A percentile compares a stretch with the other conserved stretches of the same genome.
Evolutionary conservation across 192 early-diverging fungal genomes (phyloP).

Genomic region (Radiomyces spectabilis): DNA sequence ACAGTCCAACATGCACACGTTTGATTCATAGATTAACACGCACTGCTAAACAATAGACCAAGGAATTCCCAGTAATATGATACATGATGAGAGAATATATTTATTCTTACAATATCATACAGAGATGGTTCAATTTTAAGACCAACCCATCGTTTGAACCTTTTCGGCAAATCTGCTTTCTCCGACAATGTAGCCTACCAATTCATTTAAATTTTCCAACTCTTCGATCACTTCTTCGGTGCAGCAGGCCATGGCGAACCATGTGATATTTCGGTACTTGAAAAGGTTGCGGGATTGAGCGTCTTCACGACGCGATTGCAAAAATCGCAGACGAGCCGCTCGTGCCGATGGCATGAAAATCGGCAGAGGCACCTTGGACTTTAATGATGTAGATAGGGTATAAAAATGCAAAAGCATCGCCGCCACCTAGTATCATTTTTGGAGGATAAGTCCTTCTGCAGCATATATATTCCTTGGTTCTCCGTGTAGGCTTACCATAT

Average conservation of each 20-base stretch:
- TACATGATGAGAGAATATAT: no score
- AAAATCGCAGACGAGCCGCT: conserved; percentile 31
- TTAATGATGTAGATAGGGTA: conserved; percentile 63
- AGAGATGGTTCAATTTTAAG: no score
- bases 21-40: no score
- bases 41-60: no score
- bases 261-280: conserved; percentile 22
- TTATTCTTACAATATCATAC: no score
- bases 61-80: no score
- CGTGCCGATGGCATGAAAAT: conserved; percentile 56
- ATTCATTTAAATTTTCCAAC: conserved; percentile 25
- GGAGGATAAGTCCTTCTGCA: no score
- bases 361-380: conserved; percentile 67
- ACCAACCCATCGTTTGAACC: conserved; percentile 7
- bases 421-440: conserved; percentile 36
- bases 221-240: conserved; percentile 35
- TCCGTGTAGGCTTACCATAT: conserved; percentile 39
- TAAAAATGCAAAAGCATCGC: conserved; percentile 63
- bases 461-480: no score
- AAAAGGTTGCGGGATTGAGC: conserved; percentile 2
- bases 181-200: conserved; percentile 26
- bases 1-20: no score
- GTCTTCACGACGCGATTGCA: conserved; percentile 5
- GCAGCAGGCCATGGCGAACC: conserved; percentile 28
- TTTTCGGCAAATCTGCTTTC: conserved; percentile 15